Evolutionary conservation across 306 rosid genomes (phyloP), one percentile per base, ranked within the genome.

Genomic region (Fagus sylvatica): DNA sequence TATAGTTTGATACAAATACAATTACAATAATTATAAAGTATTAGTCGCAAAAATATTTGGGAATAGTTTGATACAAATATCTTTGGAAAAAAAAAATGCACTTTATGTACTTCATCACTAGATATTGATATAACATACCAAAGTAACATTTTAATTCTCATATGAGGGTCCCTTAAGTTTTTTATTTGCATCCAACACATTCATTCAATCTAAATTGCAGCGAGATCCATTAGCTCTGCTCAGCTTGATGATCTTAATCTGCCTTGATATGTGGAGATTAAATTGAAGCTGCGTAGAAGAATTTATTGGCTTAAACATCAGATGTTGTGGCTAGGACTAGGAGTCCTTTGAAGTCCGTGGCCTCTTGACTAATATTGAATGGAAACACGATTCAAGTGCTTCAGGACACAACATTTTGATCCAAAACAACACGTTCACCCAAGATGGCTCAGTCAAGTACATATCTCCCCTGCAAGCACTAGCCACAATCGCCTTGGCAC

Each of bases 361-460:
- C n/a, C 43, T 3, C 61, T 60, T 72, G 39, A 72, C 32, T 0
- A 68, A 1, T n/a, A 2, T 0, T 5, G 1, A 4, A 41, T 71
- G 74, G 1, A 37, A n/a, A 28, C 2, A n/a, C 56, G 57, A 66
- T 4, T 54, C 79, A 1, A 51, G 0, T 1, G 33, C 28, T 16
- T 48, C 76, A 51, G 82, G 73, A 15, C 59, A 73, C 3, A 43
- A 16, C 59, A 46, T 22, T 22, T 78, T 78, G 2, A 43, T 1
- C 79, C 67, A 69, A 46, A 73, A 39, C 7, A 13, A 7, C 39
- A 22, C 36, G 51, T 72, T 28, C 7, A n/a, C 1, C 81, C 82
- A 82, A 6, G 51, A 15, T 33, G 85, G 82, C 59, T 65, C 76
- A 3, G 69, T 73, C 72, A 82, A 15, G 22, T 82, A 73, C 67